phyloP scores from a whole-genome alignment of 192 early-diverging fungal species.

The Piromyces finnis region DNA sequence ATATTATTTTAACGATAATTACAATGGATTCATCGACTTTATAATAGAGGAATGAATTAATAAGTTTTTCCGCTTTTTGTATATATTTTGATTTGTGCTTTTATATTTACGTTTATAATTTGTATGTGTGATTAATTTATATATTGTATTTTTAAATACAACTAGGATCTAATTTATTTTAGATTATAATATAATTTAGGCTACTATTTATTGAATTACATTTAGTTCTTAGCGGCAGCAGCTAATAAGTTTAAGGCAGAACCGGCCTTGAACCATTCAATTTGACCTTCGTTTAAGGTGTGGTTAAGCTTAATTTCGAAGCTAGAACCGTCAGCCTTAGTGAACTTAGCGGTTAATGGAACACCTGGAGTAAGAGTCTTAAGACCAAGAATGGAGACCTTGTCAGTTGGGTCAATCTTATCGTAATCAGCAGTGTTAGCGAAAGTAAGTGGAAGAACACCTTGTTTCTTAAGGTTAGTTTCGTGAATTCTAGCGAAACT shows the following conservation, averaged over 20 bases:
- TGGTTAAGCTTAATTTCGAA: constrained; percentile 80
- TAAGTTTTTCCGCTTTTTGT: no score
- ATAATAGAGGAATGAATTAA: no score
- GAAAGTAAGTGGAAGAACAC: constrained; percentile 90
- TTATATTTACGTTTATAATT: no score
- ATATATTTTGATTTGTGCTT: no score
- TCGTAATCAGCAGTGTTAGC: constrained; percentile 87
- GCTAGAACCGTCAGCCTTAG: constrained; percentile 57
- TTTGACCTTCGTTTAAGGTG: constrained; percentile 97
- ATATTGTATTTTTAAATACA: no score
- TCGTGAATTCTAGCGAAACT: constrained; percentile 98
- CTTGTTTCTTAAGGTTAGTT: constrained; percentile 99
- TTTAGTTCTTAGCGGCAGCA: neutral
- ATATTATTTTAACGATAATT: no score
- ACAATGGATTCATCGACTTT: no score
- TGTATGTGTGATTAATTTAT: no score
- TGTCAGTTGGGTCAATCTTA: constrained; percentile 69
- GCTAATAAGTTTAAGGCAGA: constrained; percentile 1
- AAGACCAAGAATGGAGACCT: constrained; percentile 76
- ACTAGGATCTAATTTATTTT: no score
- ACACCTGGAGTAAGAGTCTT: constrained; percentile 55
- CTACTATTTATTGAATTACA: no score
- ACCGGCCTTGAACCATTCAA: constrained; percentile 96
- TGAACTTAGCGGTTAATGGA: constrained; percentile 64
- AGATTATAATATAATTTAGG: no score